Conservation (phyloP, 352 stramenopile genomes). For the Phytophthora hybrid region DNA sequence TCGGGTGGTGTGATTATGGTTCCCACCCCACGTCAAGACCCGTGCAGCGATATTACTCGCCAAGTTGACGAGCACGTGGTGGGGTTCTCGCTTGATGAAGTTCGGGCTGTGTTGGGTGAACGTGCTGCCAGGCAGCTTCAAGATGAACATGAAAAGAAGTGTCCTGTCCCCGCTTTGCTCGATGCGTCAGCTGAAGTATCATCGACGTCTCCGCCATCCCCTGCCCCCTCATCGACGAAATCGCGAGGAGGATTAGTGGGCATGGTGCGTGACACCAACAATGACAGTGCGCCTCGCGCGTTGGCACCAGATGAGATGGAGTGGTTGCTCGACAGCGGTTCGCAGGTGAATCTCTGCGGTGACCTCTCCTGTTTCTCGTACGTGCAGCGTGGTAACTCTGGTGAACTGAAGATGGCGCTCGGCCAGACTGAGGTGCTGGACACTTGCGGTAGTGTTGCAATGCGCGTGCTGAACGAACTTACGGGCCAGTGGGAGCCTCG, state of each 20-base stretch:
- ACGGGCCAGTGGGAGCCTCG: constrained; percentile 16
- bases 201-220: background rate
- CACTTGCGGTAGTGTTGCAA: background rate
- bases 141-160: background rate
- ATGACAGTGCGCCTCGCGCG: background rate
- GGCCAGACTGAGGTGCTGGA: constrained; percentile 2
- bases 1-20: background rate
- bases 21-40: background rate
- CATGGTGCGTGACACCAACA: background rate
- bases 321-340: background rate
- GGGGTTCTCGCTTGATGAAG: background rate
- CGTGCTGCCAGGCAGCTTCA: background rate
- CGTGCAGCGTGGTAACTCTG: background rate
- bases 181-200: background rate
- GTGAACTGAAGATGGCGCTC: constrained; percentile 10
- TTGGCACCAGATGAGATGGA: background rate
- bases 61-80: background rate
- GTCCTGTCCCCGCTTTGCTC: background rate
- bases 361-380: constrained; percentile 1
- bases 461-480: constrained; percentile 7
- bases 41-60: background rate
- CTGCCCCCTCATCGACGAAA: too few relatives aligned
- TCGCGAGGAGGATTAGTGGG: background rate
- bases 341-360: constrained; percentile 17
- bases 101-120: background rate